phyloP scores from a whole-genome alignment of 2,329 filamentous ascomycete genomes.

The Fonsecaea monophora region DNA sequence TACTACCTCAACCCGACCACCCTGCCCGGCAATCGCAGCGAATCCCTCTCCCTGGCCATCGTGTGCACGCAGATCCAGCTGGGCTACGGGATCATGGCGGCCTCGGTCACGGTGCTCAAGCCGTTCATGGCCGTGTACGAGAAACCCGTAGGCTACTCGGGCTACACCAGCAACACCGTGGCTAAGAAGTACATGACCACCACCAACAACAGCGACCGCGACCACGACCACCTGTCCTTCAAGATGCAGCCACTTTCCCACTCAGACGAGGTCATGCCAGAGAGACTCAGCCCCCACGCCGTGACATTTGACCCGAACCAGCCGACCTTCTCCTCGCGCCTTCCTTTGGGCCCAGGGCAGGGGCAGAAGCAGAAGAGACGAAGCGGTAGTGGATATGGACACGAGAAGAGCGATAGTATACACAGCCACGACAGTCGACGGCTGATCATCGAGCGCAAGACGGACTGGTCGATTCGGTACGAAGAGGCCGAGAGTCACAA shows the following conservation, averaged over 20 bases:
- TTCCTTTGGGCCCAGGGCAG: background rate
- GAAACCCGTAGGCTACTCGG: slow-evolving; percentile 20
- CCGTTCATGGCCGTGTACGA: slow-evolving; percentile 48
- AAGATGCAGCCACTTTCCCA: slow-evolving; percentile 17
- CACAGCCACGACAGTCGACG: slow-evolving; percentile 25
- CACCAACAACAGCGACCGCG: slow-evolving; percentile 6
- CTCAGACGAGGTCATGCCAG: slow-evolving; percentile 6
- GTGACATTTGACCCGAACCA: slow-evolving; percentile 12
- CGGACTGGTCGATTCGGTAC: slow-evolving; percentile 25
- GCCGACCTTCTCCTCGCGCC: slow-evolving; percentile 12
- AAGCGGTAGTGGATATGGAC: background rate
- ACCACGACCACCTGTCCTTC: slow-evolving; percentile 15
- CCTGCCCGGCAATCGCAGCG: slow-evolving; percentile 47
- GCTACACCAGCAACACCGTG: slow-evolving; percentile 10
- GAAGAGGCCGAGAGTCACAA: slow-evolving; percentile 28
- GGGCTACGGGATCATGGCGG: slow-evolving; percentile 51
- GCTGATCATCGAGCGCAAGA: slow-evolving; percentile 27
- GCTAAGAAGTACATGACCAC: slow-evolving; percentile 18
- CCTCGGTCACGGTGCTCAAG: slow-evolving; percentile 53
- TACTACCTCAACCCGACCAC: slow-evolving; percentile 46
- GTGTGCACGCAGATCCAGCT: slow-evolving; percentile 53
- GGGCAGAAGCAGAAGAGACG: slow-evolving; percentile 1
- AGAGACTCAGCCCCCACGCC: background rate
- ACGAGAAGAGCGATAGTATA: slow-evolving; percentile 20
- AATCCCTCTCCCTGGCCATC: slow-evolving; percentile 46